These are phyloP conservation scores for Populus pruinosa DNA, from an alignment of 345 rosid species.

Conservation along the genomic window DNA sequence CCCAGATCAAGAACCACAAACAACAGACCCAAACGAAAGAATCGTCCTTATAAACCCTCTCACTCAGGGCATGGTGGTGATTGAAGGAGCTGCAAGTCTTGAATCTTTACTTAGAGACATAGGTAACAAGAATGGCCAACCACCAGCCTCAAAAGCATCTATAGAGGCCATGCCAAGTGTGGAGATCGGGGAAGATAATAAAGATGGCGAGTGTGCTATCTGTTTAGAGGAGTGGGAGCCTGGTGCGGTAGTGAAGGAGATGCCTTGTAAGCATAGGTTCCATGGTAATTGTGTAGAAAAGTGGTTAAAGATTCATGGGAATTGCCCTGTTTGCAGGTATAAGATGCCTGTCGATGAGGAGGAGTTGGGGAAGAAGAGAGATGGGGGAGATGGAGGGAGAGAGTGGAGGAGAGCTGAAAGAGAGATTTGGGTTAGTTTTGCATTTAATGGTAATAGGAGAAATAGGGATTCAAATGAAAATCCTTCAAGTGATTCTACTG, in stretches of 20 bases:
- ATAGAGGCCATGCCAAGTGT: slow-evolving; percentile 57
- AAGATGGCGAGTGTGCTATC: slow-evolving; percentile 52
- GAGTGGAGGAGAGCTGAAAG: slow-evolving; percentile 34
- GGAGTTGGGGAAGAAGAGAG: slow-evolving; percentile 30
- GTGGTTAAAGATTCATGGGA: slow-evolving; percentile 75
- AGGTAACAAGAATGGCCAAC: slow-evolving; percentile 44
- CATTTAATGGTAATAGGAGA: slow-evolving; percentile 36
- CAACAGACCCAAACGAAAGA: slow-evolving; percentile 35
- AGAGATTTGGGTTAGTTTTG: slow-evolving; percentile 59
- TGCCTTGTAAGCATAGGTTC: slow-evolving; percentile 81
- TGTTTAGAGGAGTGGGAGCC: slow-evolving; percentile 60
- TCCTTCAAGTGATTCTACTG: slow-evolving; percentile 17
- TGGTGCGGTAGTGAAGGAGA: slow-evolving; percentile 53
- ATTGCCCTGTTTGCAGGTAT: slow-evolving; percentile 83
- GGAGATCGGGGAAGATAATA: slow-evolving; percentile 33
- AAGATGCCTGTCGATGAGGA: slow-evolving; percentile 70
- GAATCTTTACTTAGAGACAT: slow-evolving; percentile 43
- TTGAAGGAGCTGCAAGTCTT: slow-evolving; percentile 40
- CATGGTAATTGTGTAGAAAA: slow-evolving; percentile 65
- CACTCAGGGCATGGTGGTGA: slow-evolving; percentile 61
- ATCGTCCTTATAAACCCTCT: slow-evolving; percentile 63
- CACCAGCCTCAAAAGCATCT: slow-evolving; percentile 77
- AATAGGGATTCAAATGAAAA: slow-evolving; percentile 26
- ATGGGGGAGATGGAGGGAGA: slow-evolving; percentile 11
- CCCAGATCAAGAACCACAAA: slow-evolving; percentile 29